These are phyloP conservation scores for Boletus vinaceobasis DNA, from an alignment of 768 basidiomycete species.

Conservation along the genomic window DNA sequence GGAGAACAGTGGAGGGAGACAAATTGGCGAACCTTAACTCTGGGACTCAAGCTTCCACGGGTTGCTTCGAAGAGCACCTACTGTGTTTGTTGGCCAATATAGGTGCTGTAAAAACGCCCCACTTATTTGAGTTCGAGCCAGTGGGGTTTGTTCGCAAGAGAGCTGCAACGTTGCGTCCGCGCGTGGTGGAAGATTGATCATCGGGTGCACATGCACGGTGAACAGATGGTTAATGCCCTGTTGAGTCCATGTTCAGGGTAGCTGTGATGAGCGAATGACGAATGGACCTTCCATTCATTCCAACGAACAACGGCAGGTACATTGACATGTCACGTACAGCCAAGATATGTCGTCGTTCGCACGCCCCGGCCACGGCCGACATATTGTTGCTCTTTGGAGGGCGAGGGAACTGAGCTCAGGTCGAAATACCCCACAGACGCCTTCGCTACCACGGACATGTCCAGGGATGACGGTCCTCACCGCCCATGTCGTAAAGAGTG, in stretches of 20 bases:
- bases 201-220: conserved; percentile 15
- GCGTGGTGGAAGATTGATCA: conserved; percentile 26
- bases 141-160: conserved; percentile 11
- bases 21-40: conserved; percentile 16
- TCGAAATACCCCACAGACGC: not conserved
- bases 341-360: not conserved
- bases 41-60: conserved; percentile 5
- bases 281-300: conserved; percentile 15
- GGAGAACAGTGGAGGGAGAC: conserved; percentile 10
- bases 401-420: not conserved
- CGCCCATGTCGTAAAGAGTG: not conserved
- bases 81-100: not conserved
- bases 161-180: conserved; percentile 23
- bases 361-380: conserved; percentile 1
- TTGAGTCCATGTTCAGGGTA: conserved; percentile 14
- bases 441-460: not conserved
- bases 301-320: not conserved
- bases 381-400: not conserved
- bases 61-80: not conserved
- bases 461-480: not conserved
- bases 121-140: not conserved
- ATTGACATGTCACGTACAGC: not conserved
- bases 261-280: conserved; percentile 12
- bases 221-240: conserved; percentile 6
- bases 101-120: not conserved